Evolutionary conservation across 1,284 basidiomycete species (phyloP).

Genomic region (Athelia psychrophila): DNA sequence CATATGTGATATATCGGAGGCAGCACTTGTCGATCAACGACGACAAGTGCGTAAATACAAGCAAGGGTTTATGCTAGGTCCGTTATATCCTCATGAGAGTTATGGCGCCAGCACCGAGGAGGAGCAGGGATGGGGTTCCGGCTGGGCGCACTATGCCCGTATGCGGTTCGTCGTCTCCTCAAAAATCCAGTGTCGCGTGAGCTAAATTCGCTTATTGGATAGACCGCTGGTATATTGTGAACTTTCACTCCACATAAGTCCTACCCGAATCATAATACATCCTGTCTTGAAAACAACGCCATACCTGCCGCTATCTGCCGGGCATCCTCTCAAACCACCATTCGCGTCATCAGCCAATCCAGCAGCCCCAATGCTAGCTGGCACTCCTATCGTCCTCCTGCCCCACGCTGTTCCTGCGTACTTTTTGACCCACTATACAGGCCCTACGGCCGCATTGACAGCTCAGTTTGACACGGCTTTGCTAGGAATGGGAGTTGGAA

Average conservation of each 20-base stretch:
- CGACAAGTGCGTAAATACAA: slow-evolving; percentile 41
- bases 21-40: slow-evolving; percentile 21
- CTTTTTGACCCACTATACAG: slow-evolving; percentile 60
- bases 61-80: slow-evolving; percentile 58
- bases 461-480: slow-evolving; percentile 62
- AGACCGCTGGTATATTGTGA: slow-evolving; percentile 61
- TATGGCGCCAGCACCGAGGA: slow-evolving; percentile 13
- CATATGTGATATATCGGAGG: slow-evolving; percentile 53
- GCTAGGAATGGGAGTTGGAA: slow-evolving; percentile 52
- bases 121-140: slow-evolving; percentile 54
- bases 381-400: slow-evolving; percentile 63
- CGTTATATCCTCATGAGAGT: slow-evolving; percentile 15
- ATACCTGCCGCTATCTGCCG: slow-evolving; percentile 39
- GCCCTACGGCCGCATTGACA: slow-evolving; percentile 58
- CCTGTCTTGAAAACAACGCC: slow-evolving; percentile 55
- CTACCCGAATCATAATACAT: slow-evolving; percentile 53
- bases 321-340: slow-evolving; percentile 26
- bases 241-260: slow-evolving; percentile 51
- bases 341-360: too few species aligned
- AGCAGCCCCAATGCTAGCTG: slow-evolving; percentile 33
- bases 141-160: slow-evolving; percentile 55
- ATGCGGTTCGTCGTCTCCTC: slow-evolving; percentile 33
- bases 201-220: slow-evolving; percentile 5
- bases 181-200: not conserved
- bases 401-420: slow-evolving; percentile 73